A percentile compares a stretch with the other conserved stretches of the same genome.
These are phyloP conservation scores for Fusarium transvaalense DNA, from an alignment of 2,329 filamentous ascomycete species.

Conservation along the genomic window DNA sequence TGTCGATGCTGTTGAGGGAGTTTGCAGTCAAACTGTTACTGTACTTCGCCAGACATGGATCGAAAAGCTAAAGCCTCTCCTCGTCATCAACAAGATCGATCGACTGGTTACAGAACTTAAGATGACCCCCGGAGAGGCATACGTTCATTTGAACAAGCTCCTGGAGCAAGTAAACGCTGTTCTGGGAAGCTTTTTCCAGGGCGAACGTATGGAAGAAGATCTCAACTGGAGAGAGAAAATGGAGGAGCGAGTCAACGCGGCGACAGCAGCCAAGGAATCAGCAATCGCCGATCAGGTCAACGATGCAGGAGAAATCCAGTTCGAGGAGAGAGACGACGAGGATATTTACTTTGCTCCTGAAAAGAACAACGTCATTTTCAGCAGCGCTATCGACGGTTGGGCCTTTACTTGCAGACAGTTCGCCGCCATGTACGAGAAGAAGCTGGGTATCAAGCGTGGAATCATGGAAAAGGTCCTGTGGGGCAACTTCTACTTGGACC, in stretches of 20 bases:
- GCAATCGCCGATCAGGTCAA: slow-evolving; percentile 62
- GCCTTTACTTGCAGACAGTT: slow-evolving; percentile 97
- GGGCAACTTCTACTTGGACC: slow-evolving; percentile 96
- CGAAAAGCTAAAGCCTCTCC: slow-evolving; percentile 91
- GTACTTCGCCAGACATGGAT: slow-evolving; percentile 95
- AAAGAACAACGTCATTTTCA: slow-evolving; percentile 99
- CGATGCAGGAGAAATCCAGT: slow-evolving; percentile 73
- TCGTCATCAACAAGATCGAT: slow-evolving; percentile 99
- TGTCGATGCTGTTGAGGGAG: slow-evolving; percentile 96
- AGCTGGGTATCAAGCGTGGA: slow-evolving; percentile 91
- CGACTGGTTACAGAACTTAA: slow-evolving; percentile 92
- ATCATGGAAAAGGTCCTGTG: slow-evolving; percentile 93
- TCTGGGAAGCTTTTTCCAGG: slow-evolving; percentile 96
- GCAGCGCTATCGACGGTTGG: slow-evolving; percentile 98
- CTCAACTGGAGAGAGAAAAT: slow-evolving; percentile 94
- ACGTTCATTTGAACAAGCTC: slow-evolving; percentile 87
- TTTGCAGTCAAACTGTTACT: slow-evolving; percentile 98
- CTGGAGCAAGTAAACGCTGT: slow-evolving; percentile 98
- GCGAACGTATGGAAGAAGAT: slow-evolving; percentile 98
- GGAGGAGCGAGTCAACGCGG: slow-evolving; percentile 84
- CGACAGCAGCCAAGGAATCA: slow-evolving; percentile 72
- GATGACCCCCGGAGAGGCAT: slow-evolving; percentile 91
- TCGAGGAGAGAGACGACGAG: slow-evolving; percentile 93
- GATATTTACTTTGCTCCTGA: slow-evolving; percentile 98
- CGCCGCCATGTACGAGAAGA: slow-evolving; percentile 93